Evolutionary conservation across 2,329 filamentous ascomycete species (phyloP), one percentile per base, ranked within the genome.

Genomic region (Ophiostoma ips): DNA sequence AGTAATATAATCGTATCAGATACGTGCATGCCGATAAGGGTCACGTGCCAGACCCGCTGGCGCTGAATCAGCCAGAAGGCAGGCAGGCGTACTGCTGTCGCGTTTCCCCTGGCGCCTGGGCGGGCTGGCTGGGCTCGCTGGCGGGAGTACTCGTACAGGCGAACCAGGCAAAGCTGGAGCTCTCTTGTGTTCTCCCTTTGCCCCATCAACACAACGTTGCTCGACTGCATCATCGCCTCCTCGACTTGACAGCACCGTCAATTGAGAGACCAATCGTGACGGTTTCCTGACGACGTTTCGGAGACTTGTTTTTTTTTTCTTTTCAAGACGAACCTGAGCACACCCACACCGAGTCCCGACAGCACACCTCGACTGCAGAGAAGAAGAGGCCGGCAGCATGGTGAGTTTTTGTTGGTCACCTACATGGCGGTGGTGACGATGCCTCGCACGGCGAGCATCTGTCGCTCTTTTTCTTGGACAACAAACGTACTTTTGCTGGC

Each of bases 31-130:
- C n/a, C n/a, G n/a, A n/a, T n/a, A n/a, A n/a, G n/a, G n/a, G n/a
- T n/a, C n/a, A n/a, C n/a, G n/a, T n/a, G n/a, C n/a, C n/a, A n/a
- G 12, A 31, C 43, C 31, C 43, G 12, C 43, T 33, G 30, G 24
- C 24, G 28, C 30, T 12, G 30, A 31, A 5, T 18, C 28, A 16
- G 40, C 12, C 19, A 24, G 38, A 49, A 50, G 47, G 49, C 49
- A 50, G 47, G 49, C 49, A 51, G 50, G 40, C 62, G 47, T 45
- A n/a, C 35, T 53, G 65, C 61, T 66, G 67, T 68, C 68, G 68
- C 68, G 67, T 68, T 64, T 64, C 62, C 51, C 59, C 67, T 69
- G 68, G 62, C 64, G 68, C 68, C 68, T 70, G 60, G n/a, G 50
- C n/a, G 9, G 28, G 41, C n/a, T 33, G 30, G 21, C 30, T 31